Percentiles rank a stretch among this genome's conserved stretches.
Conservation (phyloP, 345 rosid species). For the Eutrema yunnanense region DNA sequence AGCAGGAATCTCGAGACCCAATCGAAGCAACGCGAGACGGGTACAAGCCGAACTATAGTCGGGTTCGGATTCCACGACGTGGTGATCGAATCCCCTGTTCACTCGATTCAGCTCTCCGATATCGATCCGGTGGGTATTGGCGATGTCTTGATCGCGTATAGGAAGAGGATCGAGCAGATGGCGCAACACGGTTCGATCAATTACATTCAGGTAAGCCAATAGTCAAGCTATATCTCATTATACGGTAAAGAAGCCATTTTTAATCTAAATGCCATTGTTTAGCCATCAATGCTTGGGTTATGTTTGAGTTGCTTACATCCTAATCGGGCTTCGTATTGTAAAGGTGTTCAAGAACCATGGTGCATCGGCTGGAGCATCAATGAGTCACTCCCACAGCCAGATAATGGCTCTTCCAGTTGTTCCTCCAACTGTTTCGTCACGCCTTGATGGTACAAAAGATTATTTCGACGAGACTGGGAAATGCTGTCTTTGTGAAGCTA, state of each 20-base stretch:
- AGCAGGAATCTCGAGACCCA: conserved; percentile 43
- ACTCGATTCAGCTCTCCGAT: conserved; percentile 56
- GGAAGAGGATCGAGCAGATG: conserved; percentile 69
- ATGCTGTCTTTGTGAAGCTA: conserved; percentile 63
- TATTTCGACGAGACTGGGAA: conserved; percentile 54
- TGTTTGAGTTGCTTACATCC: neutral
- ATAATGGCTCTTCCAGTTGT: conserved; percentile 69
- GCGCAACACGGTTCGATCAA: conserved; percentile 42
- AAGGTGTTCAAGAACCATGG: conserved; percentile 95
- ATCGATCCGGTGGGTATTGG: conserved; percentile 50
- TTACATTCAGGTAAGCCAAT: conserved; percentile 54
- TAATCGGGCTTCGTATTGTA: neutral
- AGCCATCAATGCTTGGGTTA: neutral
- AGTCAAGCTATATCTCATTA: neutral
- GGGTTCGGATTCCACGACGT: conserved; percentile 91
- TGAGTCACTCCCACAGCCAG: conserved; percentile 94
- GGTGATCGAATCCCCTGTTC: conserved; percentile 74
- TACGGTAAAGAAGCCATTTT: neutral
- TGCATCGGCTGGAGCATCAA: conserved; percentile 90
- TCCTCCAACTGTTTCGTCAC: conserved; percentile 57
- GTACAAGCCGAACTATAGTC: conserved; percentile 15
- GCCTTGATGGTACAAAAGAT: conserved; percentile 53
- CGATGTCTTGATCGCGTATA: conserved; percentile 56
- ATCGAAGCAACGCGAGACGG: conserved; percentile 5
- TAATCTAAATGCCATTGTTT: neutral